These are phyloP conservation scores for Podospora sp. DNA, from an alignment of 495 filamentous ascomycete genomes.

Conservation along the genomic window DNA sequence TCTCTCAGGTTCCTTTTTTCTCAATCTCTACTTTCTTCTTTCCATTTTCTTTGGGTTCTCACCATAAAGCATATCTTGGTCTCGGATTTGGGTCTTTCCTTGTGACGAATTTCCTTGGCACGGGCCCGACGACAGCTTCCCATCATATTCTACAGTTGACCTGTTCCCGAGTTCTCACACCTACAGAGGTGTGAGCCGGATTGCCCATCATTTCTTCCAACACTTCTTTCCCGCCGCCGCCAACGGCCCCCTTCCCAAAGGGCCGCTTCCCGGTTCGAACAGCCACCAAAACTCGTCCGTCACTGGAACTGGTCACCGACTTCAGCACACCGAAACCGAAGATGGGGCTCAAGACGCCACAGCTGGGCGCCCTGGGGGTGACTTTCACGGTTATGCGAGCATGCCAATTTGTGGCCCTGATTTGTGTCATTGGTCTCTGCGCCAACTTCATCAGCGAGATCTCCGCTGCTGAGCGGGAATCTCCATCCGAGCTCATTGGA, in stretches of 20 bases:
- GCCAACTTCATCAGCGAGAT: conserved; percentile 84
- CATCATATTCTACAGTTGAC: conserved; percentile 36
- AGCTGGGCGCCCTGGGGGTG: conserved; percentile 75
- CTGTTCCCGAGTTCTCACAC: conserved; percentile 21
- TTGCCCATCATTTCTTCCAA: conserved; percentile 35
- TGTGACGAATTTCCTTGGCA: conserved; percentile 27
- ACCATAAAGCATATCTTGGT: conserved; percentile 27
- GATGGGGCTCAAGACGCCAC: conserved; percentile 61
- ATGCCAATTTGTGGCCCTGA: conserved; percentile 70
- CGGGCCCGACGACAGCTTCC: conserved; percentile 5
- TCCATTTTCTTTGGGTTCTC: conserved; percentile 11
- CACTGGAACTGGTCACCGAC: conserved; percentile 36
- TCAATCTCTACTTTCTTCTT: conserved; percentile 28
- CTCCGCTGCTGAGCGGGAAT: conserved; percentile 60
- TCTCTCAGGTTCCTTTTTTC: conserved; percentile 13
- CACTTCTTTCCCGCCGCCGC: conserved; percentile 32
- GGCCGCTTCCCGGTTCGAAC: conserved; percentile 33
- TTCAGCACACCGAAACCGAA: conserved; percentile 40
- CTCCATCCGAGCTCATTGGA: conserved; percentile 74
- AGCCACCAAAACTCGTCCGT: conserved; percentile 33
- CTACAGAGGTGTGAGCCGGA: background rate
- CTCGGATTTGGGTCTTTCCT: conserved; percentile 22
- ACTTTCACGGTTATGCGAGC: conserved; percentile 74
- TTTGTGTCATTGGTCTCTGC: conserved; percentile 78
- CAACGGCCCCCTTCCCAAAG: conserved; percentile 34